Evolutionary conservation across 768 basidiomycete species (phyloP).

Genomic region (Lactarius akahatsu): DNA sequence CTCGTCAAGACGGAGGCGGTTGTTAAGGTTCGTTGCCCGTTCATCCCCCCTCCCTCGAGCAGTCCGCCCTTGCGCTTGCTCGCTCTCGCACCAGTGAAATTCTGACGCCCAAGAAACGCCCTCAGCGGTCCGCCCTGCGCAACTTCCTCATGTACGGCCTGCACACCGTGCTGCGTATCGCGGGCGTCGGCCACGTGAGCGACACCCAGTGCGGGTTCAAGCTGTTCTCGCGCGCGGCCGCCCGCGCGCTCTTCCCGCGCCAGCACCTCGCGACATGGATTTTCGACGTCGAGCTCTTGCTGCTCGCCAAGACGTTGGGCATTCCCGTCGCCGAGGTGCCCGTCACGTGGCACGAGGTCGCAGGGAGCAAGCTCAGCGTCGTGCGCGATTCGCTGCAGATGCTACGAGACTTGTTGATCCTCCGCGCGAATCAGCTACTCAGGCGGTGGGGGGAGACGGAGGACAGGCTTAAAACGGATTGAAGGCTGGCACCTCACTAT

Average conservation of each 20-base stretch:
- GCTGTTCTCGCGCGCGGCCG: conserved; percentile 82
- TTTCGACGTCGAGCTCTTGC: conserved; percentile 91
- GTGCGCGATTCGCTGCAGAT: conserved; percentile 84
- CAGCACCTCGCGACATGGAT: conserved; percentile 93
- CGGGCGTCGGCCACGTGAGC: conserved; percentile 86
- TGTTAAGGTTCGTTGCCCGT: conserved; percentile 66
- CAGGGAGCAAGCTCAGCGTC: conserved; percentile 88
- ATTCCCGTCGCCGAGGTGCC: conserved; percentile 86
- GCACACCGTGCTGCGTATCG: conserved; percentile 82
- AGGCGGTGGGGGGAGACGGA: conserved; percentile 65
- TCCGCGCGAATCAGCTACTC: conserved; percentile 75
- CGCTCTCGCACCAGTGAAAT: background rate
- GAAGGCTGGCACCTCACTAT: background rate
- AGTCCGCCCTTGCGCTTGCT: background rate
- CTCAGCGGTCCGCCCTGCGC: conserved; percentile 80
- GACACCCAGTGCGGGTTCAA: conserved; percentile 99
- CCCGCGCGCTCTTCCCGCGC: conserved; percentile 77
- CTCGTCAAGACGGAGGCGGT: conserved; percentile 90
- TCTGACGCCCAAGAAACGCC: background rate
- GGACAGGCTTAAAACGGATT: conserved; percentile 22
- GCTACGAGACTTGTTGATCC: conserved; percentile 81
- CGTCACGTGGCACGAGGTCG: conserved; percentile 91
- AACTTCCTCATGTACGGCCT: conserved; percentile 94
- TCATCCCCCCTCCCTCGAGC: background rate
- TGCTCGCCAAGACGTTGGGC: conserved; percentile 73